Evolutionary conservation across 75 land plant species (phyloP), one percentile per base, ranked within the genome.

Genomic region (Pinus taeda): DNA sequence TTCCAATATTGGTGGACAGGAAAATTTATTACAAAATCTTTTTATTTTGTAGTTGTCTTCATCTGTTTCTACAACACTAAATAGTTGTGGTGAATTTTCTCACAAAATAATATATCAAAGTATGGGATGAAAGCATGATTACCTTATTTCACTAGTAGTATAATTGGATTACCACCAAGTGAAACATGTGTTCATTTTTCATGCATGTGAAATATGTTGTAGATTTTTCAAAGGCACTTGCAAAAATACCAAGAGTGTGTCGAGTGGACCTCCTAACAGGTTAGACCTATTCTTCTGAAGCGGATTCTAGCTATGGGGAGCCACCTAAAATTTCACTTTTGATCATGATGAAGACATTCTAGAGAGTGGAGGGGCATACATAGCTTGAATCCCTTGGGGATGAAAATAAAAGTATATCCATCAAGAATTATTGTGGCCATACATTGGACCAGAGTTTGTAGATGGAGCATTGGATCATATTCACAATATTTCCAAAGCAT

Each of bases 291-390:
- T 79, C 84, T 20, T 79, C 84, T 59, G 89, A 85, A 74, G 88
- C 85, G 12, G 88, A 88, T 58, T 85, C 88, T 81, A 88, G 89
- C 49, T 88, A 88, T 71, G 88, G 80, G 22, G 89, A 88, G 55
- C 89, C 89, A 36, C 82, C 84, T 37, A 88, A 88, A 67, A 88
- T 85, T 57, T 88, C 1, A 29, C 79, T 59, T 88, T 84, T 74
- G 72, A 73, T 29, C 64, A 71, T 8, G 78, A 85, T 15, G 94
- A 91, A 22, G 93, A 93, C 57, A 78, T 80, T 71, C 93, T 93
- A 14, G 95, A 95, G 81, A 90, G 95, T 71, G 87, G 95, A 78
- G 95, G 98, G 33, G 82, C 98, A 36, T 95, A 95, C 77, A 92
- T 95, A 26, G 76, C 92, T 33, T 85, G 98, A 6, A 90, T 92